Conservation (phyloP, 768 basidiomycete species). For the Podaxis sp. region DNA sequence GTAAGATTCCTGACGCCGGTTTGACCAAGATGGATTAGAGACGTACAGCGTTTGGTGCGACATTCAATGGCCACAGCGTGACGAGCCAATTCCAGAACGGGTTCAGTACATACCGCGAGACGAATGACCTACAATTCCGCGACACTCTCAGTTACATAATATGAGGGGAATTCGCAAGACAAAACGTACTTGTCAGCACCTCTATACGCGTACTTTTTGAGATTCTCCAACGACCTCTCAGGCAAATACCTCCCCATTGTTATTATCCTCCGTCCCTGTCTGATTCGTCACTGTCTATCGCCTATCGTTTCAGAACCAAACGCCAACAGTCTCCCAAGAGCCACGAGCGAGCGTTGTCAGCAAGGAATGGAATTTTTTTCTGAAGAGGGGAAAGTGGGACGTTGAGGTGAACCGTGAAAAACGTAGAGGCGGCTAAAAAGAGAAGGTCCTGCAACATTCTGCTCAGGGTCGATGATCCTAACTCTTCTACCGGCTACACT, state of each 20-base stretch:
- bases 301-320: background rate
- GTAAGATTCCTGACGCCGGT: background rate
- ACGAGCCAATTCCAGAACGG: constrained; percentile 94
- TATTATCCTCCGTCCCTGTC: background rate
- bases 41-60: constrained; percentile 89
- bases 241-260: constrained; percentile 9
- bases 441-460: background rate
- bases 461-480: constrained; percentile 1
- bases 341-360: background rate
- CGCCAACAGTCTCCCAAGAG: background rate
- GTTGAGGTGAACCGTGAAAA: background rate
- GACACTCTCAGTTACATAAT: constrained; percentile 6
- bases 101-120: constrained; percentile 74
- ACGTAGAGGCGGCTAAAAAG: background rate
- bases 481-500: background rate
- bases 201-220: constrained; percentile 78
- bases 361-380: background rate
- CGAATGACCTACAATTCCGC: constrained; percentile 42
- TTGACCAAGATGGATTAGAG: background rate
- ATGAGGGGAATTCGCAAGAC: constrained; percentile 1
- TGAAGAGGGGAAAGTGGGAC: background rate
- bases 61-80: constrained; percentile 77
- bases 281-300: background rate
- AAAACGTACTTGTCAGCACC: constrained; percentile 72
- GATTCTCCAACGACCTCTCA: constrained; percentile 50